phyloP scores from a whole-genome alignment of 2,329 filamentous ascomycete species.

The Apiospora koreana region DNA sequence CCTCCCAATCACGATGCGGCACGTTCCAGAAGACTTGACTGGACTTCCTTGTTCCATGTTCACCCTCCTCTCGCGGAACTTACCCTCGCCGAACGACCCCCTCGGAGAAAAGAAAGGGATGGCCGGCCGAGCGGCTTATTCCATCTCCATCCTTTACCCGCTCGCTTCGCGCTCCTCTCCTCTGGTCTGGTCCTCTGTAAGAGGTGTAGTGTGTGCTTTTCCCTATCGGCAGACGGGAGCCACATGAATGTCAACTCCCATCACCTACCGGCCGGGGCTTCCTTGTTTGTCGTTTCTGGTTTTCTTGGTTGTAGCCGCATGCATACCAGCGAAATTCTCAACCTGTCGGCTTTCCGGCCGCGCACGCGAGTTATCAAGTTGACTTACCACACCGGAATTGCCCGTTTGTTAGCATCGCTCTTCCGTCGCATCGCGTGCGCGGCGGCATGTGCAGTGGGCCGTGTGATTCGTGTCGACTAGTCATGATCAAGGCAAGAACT shows the following conservation, averaged over 20 bases:
- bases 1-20: neutral
- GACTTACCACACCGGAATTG: neutral
- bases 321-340: neutral
- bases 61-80: neutral
- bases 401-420: neutral
- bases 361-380: neutral
- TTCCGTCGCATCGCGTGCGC: neutral
- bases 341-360: neutral
- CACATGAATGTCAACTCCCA: neutral
- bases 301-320: neutral
- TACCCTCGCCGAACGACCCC: neutral
- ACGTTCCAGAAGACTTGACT: neutral
- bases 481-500: neutral
- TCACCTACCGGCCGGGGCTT: neutral
- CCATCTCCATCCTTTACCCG: neutral
- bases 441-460: no score
- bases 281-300: neutral
- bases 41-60: neutral
- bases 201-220: neutral
- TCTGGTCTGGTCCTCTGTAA: neutral
- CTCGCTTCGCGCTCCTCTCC: neutral
- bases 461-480: neutral
- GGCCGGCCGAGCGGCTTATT: neutral
- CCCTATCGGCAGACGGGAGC: neutral
- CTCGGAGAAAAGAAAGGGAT: neutral